phyloP scores from a whole-genome alignment of 2,329 filamentous ascomycete genomes.

The Fusarium pseudoanthophilum region DNA sequence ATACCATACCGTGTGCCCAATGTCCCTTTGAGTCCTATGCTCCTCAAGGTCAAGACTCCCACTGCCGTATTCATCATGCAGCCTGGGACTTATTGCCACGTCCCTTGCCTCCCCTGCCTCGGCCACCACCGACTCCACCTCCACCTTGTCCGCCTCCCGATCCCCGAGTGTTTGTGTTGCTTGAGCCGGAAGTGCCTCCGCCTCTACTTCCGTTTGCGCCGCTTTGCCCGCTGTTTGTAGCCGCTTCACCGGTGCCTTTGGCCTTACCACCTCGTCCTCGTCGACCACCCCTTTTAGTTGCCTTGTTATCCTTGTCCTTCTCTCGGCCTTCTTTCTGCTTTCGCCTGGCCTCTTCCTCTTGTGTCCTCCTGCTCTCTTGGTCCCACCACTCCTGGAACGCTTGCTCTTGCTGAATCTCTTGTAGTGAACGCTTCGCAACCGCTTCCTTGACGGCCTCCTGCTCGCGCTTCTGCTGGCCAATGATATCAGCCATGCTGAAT shows the following conservation, averaged over 20 bases:
- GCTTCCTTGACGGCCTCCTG: conserved; percentile 86
- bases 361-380: conserved; percentile 78
- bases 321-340: conserved; percentile 51
- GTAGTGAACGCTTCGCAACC: conserved; percentile 84
- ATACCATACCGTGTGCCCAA: not conserved
- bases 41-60: conserved; percentile 23
- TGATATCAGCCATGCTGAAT: conserved; percentile 86
- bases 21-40: conserved; percentile 32
- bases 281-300: conserved; percentile 44
- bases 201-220: conserved; percentile 14
- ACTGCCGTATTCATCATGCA: conserved; percentile 4
- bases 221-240: conserved; percentile 32
- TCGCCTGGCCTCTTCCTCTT: conserved; percentile 67
- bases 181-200: conserved; percentile 23
- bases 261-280: conserved; percentile 48
- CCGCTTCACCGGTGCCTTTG: conserved; percentile 37
- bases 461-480: conserved; percentile 85
- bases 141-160: conserved; percentile 35
- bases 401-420: conserved; percentile 97
- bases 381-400: conserved; percentile 98
- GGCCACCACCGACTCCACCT: conserved; percentile 32
- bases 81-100: conserved; percentile 34
- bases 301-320: conserved; percentile 59
- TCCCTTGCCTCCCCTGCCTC: conserved; percentile 39
- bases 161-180: conserved; percentile 27